Conservation (phyloP, 169 alveolate species). For the Plasmodium cynomolgi region DNA sequence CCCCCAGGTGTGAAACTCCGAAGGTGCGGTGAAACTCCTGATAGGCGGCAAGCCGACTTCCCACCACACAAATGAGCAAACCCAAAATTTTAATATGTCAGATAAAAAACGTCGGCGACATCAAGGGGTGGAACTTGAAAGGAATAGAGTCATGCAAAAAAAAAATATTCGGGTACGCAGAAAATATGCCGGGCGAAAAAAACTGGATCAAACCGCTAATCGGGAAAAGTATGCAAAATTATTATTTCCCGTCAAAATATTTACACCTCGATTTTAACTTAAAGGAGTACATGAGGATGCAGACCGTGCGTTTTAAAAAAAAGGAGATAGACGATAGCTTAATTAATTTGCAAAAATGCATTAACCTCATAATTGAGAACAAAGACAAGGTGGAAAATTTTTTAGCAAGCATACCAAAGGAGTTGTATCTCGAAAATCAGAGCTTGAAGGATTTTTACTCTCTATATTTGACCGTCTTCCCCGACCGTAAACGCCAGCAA, state of each 20-base stretch:
- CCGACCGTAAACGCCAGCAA: background rate
- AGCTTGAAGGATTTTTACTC: conserved; percentile 66
- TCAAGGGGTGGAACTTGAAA: conserved; percentile 44
- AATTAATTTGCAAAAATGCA: conserved; percentile 53
- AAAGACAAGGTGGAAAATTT: conserved; percentile 37
- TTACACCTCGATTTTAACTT: conserved; percentile 84
- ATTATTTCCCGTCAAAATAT: conserved; percentile 87
- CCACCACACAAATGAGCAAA: conserved; percentile 39
- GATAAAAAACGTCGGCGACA: conserved; percentile 57
- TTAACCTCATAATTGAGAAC: conserved; percentile 71
- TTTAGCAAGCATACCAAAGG: conserved; percentile 54
- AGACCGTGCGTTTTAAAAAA: conserved; percentile 78
- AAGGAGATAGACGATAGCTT: conserved; percentile 67
- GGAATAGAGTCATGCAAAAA: conserved; percentile 74
- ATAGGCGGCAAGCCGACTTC: background rate
- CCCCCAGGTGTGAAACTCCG: background rate
- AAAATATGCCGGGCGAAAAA: conserved; percentile 84
- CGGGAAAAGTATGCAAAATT: conserved; percentile 81
- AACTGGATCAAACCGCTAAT: conserved; percentile 84
- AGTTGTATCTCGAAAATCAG: conserved; percentile 58
- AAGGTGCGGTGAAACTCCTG: background rate
- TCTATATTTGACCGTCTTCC: conserved; percentile 65
- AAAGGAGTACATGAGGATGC: conserved; percentile 84
- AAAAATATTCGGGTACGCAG: conserved; percentile 70
- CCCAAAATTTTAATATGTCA: conserved; percentile 59